Base-by-base conservation (phyloP, 2,329 filamentous ascomycete genomes). In the Trichoderma sp. region DNA sequence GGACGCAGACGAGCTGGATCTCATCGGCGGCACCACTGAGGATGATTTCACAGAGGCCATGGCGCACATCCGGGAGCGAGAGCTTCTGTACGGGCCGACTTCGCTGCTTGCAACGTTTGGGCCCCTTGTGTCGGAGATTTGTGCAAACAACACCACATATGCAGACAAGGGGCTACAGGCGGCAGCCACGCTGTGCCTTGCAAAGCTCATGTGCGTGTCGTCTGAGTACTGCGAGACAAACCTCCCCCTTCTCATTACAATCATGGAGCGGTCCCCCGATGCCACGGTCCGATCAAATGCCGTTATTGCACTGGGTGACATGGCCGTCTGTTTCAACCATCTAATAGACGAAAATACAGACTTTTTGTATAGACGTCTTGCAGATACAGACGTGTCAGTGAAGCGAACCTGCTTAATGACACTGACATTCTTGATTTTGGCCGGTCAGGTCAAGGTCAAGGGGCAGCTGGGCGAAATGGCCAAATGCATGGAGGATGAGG, bases 311-410 rank as follows among this genome's bases (percentile, higher is more conserved):
- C 89, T 99, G 0, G 96, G 96, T 50, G 96, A 99, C 79, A 99
- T 99, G 96, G 97, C 97, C 0, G 96, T 99, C 26, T 98, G 95
- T 87, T 99, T 99, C 87, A 99, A 99, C 79, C 96, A 99, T 79
- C 88, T 99, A 64, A 98, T 99, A 76, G 97, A 99, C 79, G 97
- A 99, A 83, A 98, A 99, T 81, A 99, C 96, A 0, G 96, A 99
- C 80, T 99, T 98, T 85, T 83, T 99, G 55, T 99, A 99, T 82
- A 91, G 96, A 23, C 91, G 97, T 20, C 88, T 99, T 8, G 97
- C 96, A 17, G 97, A 99, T 78, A 85, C 88, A 17, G 95, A 98
- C 76, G 89, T 90, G 26, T 95, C 92, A 3, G 96, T 99, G 73
- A 99, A 98, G 86, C 91, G 96, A 12, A 99, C 97, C 0, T 99